Base-by-base conservation (phyloP, 148 eudicot species). In the Gaultheria prostrata region DNA sequence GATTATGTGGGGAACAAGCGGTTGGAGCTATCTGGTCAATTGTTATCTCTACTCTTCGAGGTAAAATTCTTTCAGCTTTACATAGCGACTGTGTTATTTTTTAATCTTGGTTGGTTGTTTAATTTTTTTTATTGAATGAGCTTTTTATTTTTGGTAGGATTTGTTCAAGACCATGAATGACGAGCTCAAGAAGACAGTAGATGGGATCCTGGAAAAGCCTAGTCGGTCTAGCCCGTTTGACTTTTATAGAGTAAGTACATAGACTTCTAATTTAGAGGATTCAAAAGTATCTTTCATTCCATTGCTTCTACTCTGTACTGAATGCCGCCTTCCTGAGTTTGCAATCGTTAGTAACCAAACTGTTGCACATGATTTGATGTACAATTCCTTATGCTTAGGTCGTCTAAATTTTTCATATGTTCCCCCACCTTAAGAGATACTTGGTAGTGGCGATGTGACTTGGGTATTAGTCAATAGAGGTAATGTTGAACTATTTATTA, bases 1-100 rank as follows among this genome's bases (percentile, higher is more conserved):
- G 99, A 97, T 83, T 97, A 97, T 90, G 97, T 94, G 80, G 99
- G 99, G 72, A 97, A 97, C 87, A 97, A 97, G 88, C 87, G 99
- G 81, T 88, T 94, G 92, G 99, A 97, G 87, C 94, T 97, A 79
- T 97, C 99, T 83, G 99, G 99, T 67, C 99, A 94, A 84, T 77
- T 94, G 78, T 80, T 97, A 48, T 87, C 99, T 45, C 85, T 93
- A 71, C 97, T 97, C 59, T 97, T 97, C 86, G 99, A 97, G 98
- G 98, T 95, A 85, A 35, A 43, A 76, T 71, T 30, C 69, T 51
- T 39, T 14, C 14, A 3, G n/a, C 67, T 79, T 76, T 15, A 65
- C 28, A 2, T 57, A 4, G 14, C 79, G 51, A 79, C 30, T 59
- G 17, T 39, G 18, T 45, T 77, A 71, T n/a, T n/a, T 72, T 82